Evolutionary conservation across 2,329 filamentous ascomycete species (phyloP).

Genomic region (Phialocephala sp.): DNA sequence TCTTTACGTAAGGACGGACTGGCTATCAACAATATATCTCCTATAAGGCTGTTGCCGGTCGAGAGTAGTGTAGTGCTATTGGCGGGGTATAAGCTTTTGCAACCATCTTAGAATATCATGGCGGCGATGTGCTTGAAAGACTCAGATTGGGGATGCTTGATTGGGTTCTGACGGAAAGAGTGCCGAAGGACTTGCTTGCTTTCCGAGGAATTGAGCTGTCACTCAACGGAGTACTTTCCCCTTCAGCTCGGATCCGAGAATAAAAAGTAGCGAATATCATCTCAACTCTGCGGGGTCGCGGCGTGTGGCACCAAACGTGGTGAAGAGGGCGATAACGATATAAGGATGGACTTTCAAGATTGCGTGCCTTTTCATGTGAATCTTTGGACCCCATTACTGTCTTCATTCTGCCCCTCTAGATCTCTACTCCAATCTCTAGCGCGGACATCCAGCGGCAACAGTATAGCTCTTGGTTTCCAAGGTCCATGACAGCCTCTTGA

Average conservation of each 20-base stretch:
- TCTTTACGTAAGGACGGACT: neutral
- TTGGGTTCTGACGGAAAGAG: slow-evolving; percentile 3
- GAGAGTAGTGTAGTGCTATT: slow-evolving; percentile 9
- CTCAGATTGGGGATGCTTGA: neutral
- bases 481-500: neutral
- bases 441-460: neutral
- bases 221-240: neutral
- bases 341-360: neutral
- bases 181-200: slow-evolving; percentile 8
- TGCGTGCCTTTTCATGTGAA: slow-evolving; percentile 1
- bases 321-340: neutral
- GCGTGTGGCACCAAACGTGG: neutral
- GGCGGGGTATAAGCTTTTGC: slow-evolving; percentile 11
- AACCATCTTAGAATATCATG: neutral
- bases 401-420: neutral
- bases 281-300: slow-evolving; percentile 5
- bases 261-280: neutral
- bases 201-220: neutral
- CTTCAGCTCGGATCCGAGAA: neutral
- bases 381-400: neutral
- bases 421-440: neutral
- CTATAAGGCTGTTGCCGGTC: slow-evolving; percentile 10
- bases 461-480: neutral
- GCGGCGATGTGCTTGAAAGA: neutral
- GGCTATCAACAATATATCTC: slow-evolving; percentile 8